Percentiles rank a stretch among this genome's conserved stretches.
Evolutionary conservation across 148 eudicot species (phyloP).

Genomic region (Gaultheria prostrata): DNA sequence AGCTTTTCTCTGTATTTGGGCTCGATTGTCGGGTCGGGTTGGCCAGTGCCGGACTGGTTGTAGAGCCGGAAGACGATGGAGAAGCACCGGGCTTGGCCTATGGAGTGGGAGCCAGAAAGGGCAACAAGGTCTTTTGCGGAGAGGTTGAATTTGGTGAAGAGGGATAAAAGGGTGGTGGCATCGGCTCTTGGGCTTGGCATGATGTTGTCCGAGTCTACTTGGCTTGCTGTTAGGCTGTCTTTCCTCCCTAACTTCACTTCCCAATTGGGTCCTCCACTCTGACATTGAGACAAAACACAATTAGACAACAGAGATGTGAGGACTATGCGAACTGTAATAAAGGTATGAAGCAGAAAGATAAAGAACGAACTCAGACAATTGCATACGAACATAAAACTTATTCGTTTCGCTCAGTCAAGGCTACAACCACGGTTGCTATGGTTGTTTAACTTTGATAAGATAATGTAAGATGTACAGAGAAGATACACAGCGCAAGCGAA

Average conservation of each 20-base stretch:
- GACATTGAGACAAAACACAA: conserved; percentile 10
- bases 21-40: conserved; percentile 72
- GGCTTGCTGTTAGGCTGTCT: conserved; percentile 84
- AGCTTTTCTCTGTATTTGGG: conserved; percentile 48
- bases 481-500: too few species aligned
- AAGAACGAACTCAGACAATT: not conserved
- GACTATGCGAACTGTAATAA: not conserved
- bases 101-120: conserved; percentile 90
- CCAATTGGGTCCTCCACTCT: conserved; percentile 98
- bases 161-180: conserved; percentile 53
- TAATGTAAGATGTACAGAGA: too few species aligned
- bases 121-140: conserved; percentile 71
- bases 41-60: conserved; percentile 81
- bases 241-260: conserved; percentile 77
- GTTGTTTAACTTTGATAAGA: too few species aligned
- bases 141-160: conserved; percentile 59
- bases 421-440: too few species aligned
- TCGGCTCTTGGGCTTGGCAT: conserved; percentile 97
- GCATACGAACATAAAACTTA: too few species aligned
- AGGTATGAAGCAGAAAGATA: not conserved
- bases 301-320: not conserved
- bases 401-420: too few species aligned
- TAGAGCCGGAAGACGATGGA: conserved; percentile 77
- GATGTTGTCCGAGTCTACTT: conserved; percentile 65
- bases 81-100: conserved; percentile 85